A percentile compares a stretch with the other conserved stretches of the same genome.
Evolutionary conservation across 345 rosid species (phyloP).

Genomic region (Brassica juncea): DNA sequence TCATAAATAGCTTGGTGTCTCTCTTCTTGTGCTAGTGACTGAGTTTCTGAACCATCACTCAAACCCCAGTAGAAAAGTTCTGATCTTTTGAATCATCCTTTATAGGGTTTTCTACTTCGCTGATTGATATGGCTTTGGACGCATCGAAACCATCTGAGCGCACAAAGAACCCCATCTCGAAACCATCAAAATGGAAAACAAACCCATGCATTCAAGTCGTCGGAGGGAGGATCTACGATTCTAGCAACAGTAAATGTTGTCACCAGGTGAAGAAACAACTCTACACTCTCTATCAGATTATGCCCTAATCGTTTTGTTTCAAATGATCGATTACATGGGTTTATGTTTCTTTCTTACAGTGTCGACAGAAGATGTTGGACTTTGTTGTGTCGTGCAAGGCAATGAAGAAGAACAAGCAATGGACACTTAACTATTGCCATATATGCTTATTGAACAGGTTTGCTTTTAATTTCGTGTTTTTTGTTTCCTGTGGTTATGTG

Average conservation of each 20-base stretch:
- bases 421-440: slow-evolving; percentile 27
- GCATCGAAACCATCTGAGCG: slow-evolving; percentile 33
- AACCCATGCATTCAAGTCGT: slow-evolving; percentile 44
- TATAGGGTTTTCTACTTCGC: not conserved
- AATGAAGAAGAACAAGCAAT: slow-evolving; percentile 19
- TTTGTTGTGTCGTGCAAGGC: slow-evolving; percentile 38
- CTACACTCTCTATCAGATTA: not conserved
- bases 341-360: slow-evolving; percentile 21
- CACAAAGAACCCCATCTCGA: slow-evolving; percentile 13
- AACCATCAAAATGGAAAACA: slow-evolving; percentile 28
- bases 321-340: not conserved
- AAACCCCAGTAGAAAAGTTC: not conserved
- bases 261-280: slow-evolving; percentile 52
- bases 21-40: not conserved
- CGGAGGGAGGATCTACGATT: slow-evolving; percentile 56
- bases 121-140: slow-evolving; percentile 1
- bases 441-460: slow-evolving; percentile 43
- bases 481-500: not conserved
- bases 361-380: slow-evolving; percentile 46
- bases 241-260: slow-evolving; percentile 65
- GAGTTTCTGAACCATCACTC: not conserved
- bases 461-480: not conserved
- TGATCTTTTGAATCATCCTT: not conserved
- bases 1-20: not conserved
- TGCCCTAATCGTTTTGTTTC: not conserved